A percentile compares a stretch with the other conserved stretches of the same genome.
Conservation (phyloP, 768 basidiomycete genomes). For the Cytidiella melzeri region DNA sequence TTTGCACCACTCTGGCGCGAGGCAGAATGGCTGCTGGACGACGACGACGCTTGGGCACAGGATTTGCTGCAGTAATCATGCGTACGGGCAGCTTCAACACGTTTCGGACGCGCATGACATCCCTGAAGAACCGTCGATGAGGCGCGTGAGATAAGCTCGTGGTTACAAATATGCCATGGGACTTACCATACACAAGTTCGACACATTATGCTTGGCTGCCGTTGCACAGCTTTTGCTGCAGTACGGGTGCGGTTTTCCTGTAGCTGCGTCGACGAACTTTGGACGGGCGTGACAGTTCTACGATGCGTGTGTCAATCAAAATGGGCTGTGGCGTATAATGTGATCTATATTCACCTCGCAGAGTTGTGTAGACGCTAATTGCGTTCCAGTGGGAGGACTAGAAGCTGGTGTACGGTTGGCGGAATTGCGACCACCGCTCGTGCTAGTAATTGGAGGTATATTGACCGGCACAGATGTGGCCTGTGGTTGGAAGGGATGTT, state of each 20-base stretch:
- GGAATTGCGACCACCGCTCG: not conserved
- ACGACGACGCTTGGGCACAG: slow-evolving; percentile 45
- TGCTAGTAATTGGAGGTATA: too few relatives aligned
- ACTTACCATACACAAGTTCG: not conserved
- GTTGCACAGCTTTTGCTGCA: slow-evolving; percentile 8
- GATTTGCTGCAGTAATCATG: slow-evolving; percentile 43
- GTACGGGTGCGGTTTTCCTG: slow-evolving; percentile 51
- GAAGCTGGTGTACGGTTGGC: not conserved
- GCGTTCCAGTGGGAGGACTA: not conserved
- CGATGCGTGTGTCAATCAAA: not conserved
- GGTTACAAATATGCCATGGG: too few relatives aligned
- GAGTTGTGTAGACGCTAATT: not conserved
- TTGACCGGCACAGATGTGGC: not conserved
- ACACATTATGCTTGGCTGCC: not conserved
- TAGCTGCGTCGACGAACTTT: slow-evolving; percentile 43
- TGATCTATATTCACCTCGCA: not conserved
- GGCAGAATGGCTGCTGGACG: not conserved
- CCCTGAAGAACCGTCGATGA: slow-evolving; percentile 1
- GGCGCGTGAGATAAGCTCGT: not conserved
- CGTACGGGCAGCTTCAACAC: not conserved
- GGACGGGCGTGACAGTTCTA: slow-evolving; percentile 44
- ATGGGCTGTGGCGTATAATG: not conserved
- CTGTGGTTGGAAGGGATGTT: not conserved
- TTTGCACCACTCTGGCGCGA: not conserved
- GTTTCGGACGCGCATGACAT: not conserved